These are phyloP conservation scores for Fusarium keratoplasticum DNA, from an alignment of 2,329 filamentous ascomycete genomes.

Conservation along the genomic window DNA sequence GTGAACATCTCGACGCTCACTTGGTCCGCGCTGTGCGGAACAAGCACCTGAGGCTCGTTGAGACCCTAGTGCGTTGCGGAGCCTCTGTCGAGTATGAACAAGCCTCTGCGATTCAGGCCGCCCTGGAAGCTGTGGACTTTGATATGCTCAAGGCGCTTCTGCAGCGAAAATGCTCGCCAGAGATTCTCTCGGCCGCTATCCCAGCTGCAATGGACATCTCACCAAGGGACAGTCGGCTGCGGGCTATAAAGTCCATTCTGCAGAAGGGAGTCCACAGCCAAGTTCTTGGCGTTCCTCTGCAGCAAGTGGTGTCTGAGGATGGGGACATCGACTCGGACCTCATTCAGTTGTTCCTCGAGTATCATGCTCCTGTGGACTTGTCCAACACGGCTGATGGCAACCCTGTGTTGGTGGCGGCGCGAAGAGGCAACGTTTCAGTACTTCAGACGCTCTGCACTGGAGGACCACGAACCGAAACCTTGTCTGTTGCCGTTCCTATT, in stretches of 20 bases:
- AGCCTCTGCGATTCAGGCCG: not conserved
- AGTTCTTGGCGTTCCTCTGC: not conserved
- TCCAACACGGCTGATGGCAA: not conserved
- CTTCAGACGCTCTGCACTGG: slow-evolving; percentile 3
- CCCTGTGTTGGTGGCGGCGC: not conserved
- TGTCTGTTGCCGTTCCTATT: slow-evolving; percentile 6
- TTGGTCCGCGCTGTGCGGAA: not conserved
- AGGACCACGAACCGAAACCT: not conserved
- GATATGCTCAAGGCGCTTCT: not conserved
- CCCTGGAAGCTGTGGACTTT: not conserved
- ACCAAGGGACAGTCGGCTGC: not conserved
- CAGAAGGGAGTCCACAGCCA: not conserved
- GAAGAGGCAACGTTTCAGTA: slow-evolving; percentile 1
- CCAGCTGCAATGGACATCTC: not conserved
- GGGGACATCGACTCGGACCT: not conserved
- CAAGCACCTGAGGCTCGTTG: not conserved
- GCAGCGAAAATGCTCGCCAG: not conserved
- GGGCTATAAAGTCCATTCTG: not conserved
- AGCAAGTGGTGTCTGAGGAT: not conserved
- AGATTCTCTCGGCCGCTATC: not conserved
- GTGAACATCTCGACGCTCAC: not conserved
- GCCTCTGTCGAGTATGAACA: slow-evolving; percentile 8
- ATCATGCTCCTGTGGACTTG: not conserved
- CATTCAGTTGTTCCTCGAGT: slow-evolving; percentile 3
- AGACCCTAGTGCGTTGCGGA: not conserved